These are phyloP conservation scores for Mycosphaerella sp. DNA, from an alignment of 2,329 filamentous ascomycete genomes.

Conservation along the genomic window DNA sequence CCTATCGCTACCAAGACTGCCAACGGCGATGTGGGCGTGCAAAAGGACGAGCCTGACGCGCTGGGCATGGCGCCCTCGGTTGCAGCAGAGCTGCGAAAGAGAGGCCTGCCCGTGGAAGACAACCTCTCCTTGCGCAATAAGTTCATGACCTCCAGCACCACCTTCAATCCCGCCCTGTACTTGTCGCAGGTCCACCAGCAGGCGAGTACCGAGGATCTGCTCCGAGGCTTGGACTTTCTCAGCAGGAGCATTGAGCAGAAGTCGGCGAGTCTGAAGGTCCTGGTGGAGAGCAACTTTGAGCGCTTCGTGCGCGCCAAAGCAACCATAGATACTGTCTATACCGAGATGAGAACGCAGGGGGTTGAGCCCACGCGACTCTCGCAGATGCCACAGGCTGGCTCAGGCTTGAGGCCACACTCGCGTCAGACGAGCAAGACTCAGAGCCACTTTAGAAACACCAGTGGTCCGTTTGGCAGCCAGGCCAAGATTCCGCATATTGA, in stretches of 20 bases:
- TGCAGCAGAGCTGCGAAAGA: slow-evolving; percentile 66
- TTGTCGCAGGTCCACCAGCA: slow-evolving; percentile 84
- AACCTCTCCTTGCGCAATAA: slow-evolving; percentile 68
- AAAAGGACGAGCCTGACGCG: slow-evolving; percentile 88
- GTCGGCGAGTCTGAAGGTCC: slow-evolving; percentile 88
- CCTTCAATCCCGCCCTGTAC: slow-evolving; percentile 87
- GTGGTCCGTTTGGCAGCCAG: slow-evolving; percentile 33
- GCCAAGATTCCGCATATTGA: slow-evolving; percentile 42
- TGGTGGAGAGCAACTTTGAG: slow-evolving; percentile 98
- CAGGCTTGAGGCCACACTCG: slow-evolving; percentile 48
- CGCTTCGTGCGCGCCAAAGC: slow-evolving; percentile 95
- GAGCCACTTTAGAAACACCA: slow-evolving; percentile 35
- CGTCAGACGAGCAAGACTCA: slow-evolving; percentile 61
- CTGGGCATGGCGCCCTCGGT: slow-evolving; percentile 85
- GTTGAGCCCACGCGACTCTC: slow-evolving; percentile 33
- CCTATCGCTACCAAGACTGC: slow-evolving; percentile 52
- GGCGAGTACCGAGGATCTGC: slow-evolving; percentile 73
- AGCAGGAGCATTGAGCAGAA: slow-evolving; percentile 95
- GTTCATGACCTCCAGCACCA: slow-evolving; percentile 91
- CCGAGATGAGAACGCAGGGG: slow-evolving; percentile 81
- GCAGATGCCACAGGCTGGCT: slow-evolving; percentile 14
- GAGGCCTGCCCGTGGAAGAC: slow-evolving; percentile 77
- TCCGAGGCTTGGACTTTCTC: slow-evolving; percentile 76
- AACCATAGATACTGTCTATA: slow-evolving; percentile 98
- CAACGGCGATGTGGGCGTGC: slow-evolving; percentile 65